phyloP scores from a whole-genome alignment of 768 basidiomycete genomes.

The Russula brevipes region DNA sequence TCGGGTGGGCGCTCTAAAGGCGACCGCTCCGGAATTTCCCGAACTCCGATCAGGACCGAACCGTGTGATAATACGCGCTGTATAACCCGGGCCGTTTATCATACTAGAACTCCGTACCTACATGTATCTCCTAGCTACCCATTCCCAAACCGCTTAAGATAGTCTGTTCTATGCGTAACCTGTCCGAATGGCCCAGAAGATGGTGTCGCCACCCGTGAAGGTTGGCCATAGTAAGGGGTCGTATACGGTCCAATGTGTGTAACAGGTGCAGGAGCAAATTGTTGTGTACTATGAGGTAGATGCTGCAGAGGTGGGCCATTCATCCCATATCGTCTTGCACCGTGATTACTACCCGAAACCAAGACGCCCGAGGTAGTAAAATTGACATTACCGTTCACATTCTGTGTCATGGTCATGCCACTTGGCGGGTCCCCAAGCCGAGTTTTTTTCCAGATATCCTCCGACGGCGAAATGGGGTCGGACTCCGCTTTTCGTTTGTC shows the following conservation, averaged over 20 bases:
- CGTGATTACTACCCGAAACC: slow-evolving; percentile 18
- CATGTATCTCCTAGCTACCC: slow-evolving; percentile 11
- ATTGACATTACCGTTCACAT: slow-evolving; percentile 22
- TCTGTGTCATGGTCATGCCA: slow-evolving; percentile 16
- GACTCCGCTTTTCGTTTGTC: slow-evolving; percentile 59
- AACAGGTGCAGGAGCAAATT: slow-evolving; percentile 6
- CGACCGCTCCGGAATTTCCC: slow-evolving; percentile 31
- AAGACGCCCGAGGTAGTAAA: slow-evolving; percentile 14
- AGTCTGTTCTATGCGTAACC: slow-evolving; percentile 19
- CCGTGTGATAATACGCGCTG: background rate
- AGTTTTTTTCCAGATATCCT: slow-evolving; percentile 72
- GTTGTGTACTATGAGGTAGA: slow-evolving; percentile 12
- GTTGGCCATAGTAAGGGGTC: slow-evolving; percentile 12
- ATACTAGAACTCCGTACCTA: no score
- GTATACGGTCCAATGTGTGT: slow-evolving; percentile 6
- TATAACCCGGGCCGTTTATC: background rate
- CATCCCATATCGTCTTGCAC: slow-evolving; percentile 22
- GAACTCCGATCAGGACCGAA: slow-evolving; percentile 28
- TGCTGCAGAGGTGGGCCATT: slow-evolving; percentile 18
- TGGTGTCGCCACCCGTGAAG: slow-evolving; percentile 7
- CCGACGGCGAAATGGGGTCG: slow-evolving; percentile 50
- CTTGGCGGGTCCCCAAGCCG: slow-evolving; percentile 32
- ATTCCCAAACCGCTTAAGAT: slow-evolving; percentile 19
- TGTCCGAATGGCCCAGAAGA: slow-evolving; percentile 19
- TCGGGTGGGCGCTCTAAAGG: slow-evolving; percentile 34